A percentile compares a stretch with the other conserved stretches of the same genome.
phyloP scores from a whole-genome alignment of 202 grass and related monocot species.

The Eragrostis tef region DNA sequence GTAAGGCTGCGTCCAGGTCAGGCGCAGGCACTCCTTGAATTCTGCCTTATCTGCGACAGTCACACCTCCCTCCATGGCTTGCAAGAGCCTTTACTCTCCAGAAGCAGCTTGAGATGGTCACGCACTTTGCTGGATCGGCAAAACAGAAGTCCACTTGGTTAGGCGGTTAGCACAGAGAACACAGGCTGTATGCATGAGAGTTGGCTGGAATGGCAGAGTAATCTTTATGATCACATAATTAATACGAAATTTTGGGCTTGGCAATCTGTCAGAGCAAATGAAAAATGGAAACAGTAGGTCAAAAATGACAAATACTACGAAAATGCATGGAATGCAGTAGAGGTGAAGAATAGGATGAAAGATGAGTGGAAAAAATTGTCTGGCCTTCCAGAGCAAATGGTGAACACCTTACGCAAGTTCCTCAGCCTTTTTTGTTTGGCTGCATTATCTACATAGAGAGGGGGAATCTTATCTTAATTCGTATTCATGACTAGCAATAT shows the following conservation, averaged over 20 bases:
- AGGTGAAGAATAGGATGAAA: not conserved
- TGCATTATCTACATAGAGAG: not conserved
- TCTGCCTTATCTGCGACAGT: slow-evolving; percentile 65
- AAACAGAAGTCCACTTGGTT: not conserved
- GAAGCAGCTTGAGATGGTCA: slow-evolving; percentile 28
- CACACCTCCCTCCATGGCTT: slow-evolving; percentile 71
- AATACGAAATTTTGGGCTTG: not conserved
- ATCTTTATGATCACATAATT: not conserved
- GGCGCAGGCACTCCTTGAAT: slow-evolving; percentile 77
- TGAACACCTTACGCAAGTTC: not conserved
- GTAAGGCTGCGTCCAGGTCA: slow-evolving; percentile 83
- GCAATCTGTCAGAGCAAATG: not conserved
- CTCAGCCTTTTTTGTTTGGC: too few species aligned
- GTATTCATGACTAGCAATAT: not conserved
- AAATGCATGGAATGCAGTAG: not conserved
- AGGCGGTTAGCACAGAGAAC: slow-evolving; percentile 1
- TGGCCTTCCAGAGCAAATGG: not conserved
- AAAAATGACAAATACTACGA: too few species aligned
- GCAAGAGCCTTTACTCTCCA: not conserved
- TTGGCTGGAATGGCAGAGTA: not conserved
- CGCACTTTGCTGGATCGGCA: not conserved
- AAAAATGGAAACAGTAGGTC: not conserved
- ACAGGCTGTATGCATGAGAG: too few species aligned
- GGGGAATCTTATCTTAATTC: not conserved
- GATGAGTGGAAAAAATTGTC: not conserved